phyloP scores from a whole-genome alignment of 2,329 filamentous ascomycete genomes.

The Acarospora socialis region DNA sequence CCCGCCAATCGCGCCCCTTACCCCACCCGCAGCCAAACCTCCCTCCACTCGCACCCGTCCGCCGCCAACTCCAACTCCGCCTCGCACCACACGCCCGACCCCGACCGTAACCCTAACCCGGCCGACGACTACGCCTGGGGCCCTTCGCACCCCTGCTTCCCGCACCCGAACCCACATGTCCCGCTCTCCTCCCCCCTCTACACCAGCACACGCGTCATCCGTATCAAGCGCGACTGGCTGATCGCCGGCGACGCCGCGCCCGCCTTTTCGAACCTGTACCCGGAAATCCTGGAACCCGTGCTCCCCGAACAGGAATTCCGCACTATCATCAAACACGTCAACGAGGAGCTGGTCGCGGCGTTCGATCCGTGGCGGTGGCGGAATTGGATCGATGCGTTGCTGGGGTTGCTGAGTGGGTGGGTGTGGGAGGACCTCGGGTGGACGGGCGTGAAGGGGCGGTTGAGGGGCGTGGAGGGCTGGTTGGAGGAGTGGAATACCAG shows the following conservation, averaged over 20 bases:
- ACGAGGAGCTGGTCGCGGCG: conserved; percentile 57
- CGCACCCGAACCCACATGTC: conserved; percentile 85
- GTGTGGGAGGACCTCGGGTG: conserved; percentile 83
- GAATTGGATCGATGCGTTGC: conserved; percentile 63
- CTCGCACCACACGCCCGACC: background rate
- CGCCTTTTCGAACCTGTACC: conserved; percentile 88
- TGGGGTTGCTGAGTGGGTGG: conserved; percentile 81
- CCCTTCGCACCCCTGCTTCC: conserved; percentile 83
- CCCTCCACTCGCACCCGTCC: background rate
- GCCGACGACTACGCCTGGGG: conserved; percentile 50
- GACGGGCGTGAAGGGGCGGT: conserved; percentile 56
- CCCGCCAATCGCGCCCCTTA: conserved; percentile 1
- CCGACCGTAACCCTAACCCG: conserved; percentile 9
- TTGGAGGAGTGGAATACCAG: conserved; percentile 76
- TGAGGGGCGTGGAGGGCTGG: conserved; percentile 61
- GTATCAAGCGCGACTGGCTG: conserved; percentile 85
- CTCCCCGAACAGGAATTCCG: conserved; percentile 80
- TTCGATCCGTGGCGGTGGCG: conserved; percentile 66
- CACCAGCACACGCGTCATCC: conserved; percentile 70
- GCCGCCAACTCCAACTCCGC: conserved; percentile 7
- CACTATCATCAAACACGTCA: conserved; percentile 65
- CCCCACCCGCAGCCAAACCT: background rate
- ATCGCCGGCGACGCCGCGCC: conserved; percentile 77
- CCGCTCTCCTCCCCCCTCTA: conserved; percentile 62
- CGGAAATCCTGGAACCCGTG: conserved; percentile 82